A percentile compares a stretch with the other conserved stretches of the same genome.
Conservation (phyloP, 306 rosid species). For the Inga laurina region DNA sequence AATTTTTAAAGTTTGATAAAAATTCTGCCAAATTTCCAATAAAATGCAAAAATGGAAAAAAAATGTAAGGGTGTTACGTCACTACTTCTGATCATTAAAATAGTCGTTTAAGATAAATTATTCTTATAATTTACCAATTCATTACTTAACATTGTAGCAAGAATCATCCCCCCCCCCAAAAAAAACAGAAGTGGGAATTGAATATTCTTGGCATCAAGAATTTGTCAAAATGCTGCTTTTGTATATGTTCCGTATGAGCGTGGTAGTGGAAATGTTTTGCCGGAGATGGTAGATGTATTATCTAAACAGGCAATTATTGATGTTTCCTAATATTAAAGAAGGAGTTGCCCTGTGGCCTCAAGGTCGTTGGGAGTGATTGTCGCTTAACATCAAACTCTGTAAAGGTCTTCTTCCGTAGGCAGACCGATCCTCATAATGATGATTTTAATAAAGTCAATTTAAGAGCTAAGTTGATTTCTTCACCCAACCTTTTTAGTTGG, state of each 20-base stretch:
- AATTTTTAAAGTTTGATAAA: too few relatives aligned
- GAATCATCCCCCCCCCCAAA: neutral
- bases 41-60: too few relatives aligned
- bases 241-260: neutral
- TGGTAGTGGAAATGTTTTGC: constrained; percentile 13
- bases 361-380: constrained; percentile 26
- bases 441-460: constrained; percentile 13
- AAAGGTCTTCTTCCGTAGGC: constrained; percentile 35
- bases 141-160: neutral
- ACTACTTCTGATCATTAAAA: too few relatives aligned
- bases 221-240: neutral
- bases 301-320: constrained; percentile 35
- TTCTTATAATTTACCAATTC: neutral
- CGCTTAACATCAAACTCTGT: constrained; percentile 36
- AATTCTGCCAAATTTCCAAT: too few relatives aligned
- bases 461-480: constrained; percentile 27
- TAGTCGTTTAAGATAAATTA: neutral
- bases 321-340: constrained; percentile 31
- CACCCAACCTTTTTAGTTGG: constrained; percentile 22
- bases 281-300: constrained; percentile 30
- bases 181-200: neutral
- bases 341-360: constrained; percentile 28
- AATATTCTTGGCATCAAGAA: neutral
- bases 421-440: constrained; percentile 40
- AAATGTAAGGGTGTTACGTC: too few relatives aligned